These are phyloP conservation scores for Cucumis hystrix DNA, from an alignment of 306 rosid genomes.

Conservation along the genomic window DNA sequence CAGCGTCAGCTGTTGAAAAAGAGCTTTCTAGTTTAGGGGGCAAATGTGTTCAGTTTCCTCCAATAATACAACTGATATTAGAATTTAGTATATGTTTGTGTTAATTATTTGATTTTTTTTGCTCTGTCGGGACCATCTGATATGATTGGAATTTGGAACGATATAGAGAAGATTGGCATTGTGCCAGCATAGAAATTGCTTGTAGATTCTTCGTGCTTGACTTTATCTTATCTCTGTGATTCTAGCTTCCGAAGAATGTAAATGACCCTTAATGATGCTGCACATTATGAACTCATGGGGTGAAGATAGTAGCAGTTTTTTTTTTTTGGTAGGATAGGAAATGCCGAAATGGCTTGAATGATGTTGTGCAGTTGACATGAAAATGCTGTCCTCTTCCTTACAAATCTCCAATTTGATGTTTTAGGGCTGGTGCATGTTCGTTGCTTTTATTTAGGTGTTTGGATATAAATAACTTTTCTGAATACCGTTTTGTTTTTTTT, in stretches of 20 bases:
- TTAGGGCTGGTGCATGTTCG: neutral
- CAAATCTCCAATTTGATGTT: neutral
- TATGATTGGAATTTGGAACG: neutral
- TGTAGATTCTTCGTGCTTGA: neutral
- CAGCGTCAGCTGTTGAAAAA: neutral
- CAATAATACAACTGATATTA: neutral
- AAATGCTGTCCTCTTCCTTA: neutral
- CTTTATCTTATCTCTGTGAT: neutral
- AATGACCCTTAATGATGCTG: neutral
- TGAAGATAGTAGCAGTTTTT: neutral
- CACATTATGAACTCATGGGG: neutral
- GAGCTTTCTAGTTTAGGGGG: neutral
- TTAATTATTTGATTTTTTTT: neutral
- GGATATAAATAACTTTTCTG: neutral
- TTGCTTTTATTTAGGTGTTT: neutral
- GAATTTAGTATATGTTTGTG: neutral
- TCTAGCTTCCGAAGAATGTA: neutral
- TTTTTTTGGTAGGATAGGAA: neutral
- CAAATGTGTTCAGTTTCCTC: neutral
- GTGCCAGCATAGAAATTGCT: neutral
- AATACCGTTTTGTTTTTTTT: constrained; percentile 9
- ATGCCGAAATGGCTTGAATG: neutral
- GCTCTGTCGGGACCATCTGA: neutral
- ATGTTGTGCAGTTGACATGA: neutral
- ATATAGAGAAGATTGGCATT: neutral